A percentile compares a stretch with the other conserved stretches of the same genome.
phyloP scores from a whole-genome alignment of 1,284 basidiomycete species.

The Heterobasidion parviporum region DNA sequence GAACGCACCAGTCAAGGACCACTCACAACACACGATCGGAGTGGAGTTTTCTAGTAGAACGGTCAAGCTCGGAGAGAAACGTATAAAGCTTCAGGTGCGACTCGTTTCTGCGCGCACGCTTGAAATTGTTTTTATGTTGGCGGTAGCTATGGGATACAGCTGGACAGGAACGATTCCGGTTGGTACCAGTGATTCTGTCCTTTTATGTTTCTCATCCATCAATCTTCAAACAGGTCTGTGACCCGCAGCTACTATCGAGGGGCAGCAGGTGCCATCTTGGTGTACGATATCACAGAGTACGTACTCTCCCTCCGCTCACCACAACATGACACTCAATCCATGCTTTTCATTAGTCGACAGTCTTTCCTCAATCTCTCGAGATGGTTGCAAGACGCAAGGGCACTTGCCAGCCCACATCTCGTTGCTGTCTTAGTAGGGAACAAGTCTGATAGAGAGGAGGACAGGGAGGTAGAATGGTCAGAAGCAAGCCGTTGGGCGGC shows the following conservation, averaged over 20 bases:
- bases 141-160: slow-evolving; percentile 95
- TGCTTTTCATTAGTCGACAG: slow-evolving; percentile 44
- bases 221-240: slow-evolving; percentile 59
- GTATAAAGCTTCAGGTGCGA: slow-evolving; percentile 87
- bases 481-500: slow-evolving; percentile 94
- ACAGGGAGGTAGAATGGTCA: slow-evolving; percentile 89
- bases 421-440: slow-evolving; percentile 92
- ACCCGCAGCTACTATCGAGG: slow-evolving; percentile 96
- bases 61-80: slow-evolving; percentile 84
- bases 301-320: slow-evolving; percentile 18
- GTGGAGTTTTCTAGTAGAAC: slow-evolving; percentile 92
- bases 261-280: slow-evolving; percentile 88
- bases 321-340: slow-evolving; percentile 6
- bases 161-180: slow-evolving; percentile 91
- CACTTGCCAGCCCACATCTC: slow-evolving; percentile 82
- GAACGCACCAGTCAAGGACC: slow-evolving; percentile 73
- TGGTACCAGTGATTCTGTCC: slow-evolving; percentile 13
- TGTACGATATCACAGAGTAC: slow-evolving; percentile 94
- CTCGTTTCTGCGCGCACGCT: background rate
- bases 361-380: slow-evolving; percentile 76
- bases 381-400: slow-evolving; percentile 90
- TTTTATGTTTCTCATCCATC: background rate
- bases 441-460: slow-evolving; percentile 91
- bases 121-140: background rate
- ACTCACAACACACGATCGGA: slow-evolving; percentile 96